Conservation (phyloP, 2,329 filamentous ascomycete genomes). For the Amphichorda felina region DNA sequence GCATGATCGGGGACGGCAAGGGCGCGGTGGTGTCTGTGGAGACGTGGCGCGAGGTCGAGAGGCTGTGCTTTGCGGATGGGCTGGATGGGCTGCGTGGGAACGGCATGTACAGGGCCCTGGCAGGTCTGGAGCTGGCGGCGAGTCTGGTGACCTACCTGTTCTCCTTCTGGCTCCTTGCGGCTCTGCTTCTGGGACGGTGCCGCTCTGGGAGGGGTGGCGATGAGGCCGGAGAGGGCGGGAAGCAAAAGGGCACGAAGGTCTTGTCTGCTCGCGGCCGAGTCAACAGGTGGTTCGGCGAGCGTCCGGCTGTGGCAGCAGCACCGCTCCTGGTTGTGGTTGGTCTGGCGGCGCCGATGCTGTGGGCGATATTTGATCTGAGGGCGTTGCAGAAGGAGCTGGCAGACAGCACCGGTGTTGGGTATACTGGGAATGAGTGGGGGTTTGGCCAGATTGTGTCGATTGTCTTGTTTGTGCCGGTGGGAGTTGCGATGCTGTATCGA, state of each 20-base stretch:
- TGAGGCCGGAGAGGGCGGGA: too few species aligned
- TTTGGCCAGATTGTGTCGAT: slow-evolving; percentile 13
- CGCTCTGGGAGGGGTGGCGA: too few species aligned
- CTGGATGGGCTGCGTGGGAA: background rate
- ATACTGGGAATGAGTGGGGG: slow-evolving; percentile 7
- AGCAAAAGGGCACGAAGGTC: background rate
- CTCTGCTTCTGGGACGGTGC: background rate
- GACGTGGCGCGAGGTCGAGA: background rate
- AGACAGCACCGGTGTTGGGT: background rate
- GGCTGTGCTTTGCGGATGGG: background rate
- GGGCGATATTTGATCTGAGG: slow-evolving; percentile 1
- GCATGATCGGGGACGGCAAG: slow-evolving; percentile 6
- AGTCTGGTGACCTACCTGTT: background rate
- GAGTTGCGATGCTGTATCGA: slow-evolving; percentile 8
- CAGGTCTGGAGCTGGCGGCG: background rate
- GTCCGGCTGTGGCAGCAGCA: background rate
- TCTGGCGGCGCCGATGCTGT: slow-evolving; percentile 1
- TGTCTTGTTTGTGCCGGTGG: slow-evolving; percentile 10
- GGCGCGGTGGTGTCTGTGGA: background rate
- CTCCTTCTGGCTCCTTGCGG: background rate
- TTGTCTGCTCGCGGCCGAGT: too few species aligned
- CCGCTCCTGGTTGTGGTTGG: background rate
- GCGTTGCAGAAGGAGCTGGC: background rate
- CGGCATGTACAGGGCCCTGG: background rate
- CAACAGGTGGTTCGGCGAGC: background rate